Percentiles rank a stretch among this genome's conserved stretches.
Conservation (phyloP, 148 eudicot species). For the Vaccinium darrowii region DNA sequence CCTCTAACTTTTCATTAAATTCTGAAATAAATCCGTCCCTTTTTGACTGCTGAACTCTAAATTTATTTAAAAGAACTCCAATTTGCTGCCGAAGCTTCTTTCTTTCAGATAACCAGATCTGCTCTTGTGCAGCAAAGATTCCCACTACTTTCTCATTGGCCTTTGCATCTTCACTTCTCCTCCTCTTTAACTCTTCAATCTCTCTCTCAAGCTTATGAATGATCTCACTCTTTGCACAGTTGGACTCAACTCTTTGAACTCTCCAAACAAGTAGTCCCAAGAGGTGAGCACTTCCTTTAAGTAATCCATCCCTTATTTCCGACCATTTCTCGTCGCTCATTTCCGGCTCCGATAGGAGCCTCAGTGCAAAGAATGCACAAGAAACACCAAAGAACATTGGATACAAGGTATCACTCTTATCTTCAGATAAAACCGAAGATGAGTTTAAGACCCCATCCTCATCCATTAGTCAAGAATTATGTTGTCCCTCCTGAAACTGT, state of each 20-base stretch:
- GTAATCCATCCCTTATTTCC: conserved; percentile 53
- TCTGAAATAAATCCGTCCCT: conserved; percentile 46
- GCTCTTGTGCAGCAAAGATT: conserved; percentile 77
- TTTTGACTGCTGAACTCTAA: conserved; percentile 42
- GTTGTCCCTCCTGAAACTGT: conserved; percentile 18
- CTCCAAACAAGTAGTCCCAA: conserved; percentile 73
- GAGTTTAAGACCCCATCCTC: conserved; percentile 38
- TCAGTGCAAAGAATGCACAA: conserved; percentile 65
- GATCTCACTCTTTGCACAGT: conserved; percentile 37
- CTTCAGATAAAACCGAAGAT: conserved; percentile 31
- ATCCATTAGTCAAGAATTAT: conserved; percentile 48
- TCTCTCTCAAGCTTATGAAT: conserved; percentile 51
- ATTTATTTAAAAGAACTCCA: conserved; percentile 55
- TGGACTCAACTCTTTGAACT: conserved; percentile 34
- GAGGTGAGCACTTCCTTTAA: conserved; percentile 61
- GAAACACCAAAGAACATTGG: conserved; percentile 75
- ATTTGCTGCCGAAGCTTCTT: conserved; percentile 64
- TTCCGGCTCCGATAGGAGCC: conserved; percentile 36
- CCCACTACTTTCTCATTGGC: conserved; percentile 92
- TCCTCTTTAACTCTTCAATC: conserved; percentile 50
- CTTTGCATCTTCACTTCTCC: conserved; percentile 77
- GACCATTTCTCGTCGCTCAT: conserved; percentile 38
- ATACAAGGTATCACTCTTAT: conserved; percentile 49
- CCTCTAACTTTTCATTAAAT: conserved; percentile 53
- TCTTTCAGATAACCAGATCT: conserved; percentile 73